Evolutionary conservation across 1,284 basidiomycete genomes (phyloP).

Genomic region (Gomphus sp.): DNA sequence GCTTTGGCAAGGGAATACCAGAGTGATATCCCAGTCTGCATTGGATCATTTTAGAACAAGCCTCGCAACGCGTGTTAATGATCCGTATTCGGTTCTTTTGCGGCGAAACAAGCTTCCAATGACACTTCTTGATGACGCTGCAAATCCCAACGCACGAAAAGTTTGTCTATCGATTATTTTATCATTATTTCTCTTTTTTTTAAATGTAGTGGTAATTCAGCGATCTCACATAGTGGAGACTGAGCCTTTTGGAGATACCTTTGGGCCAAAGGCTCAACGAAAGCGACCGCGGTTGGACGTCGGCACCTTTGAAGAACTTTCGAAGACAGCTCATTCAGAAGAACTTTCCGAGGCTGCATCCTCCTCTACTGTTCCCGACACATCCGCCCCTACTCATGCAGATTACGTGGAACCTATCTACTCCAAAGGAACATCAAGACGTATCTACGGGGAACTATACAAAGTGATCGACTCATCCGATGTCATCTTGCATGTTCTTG

Average conservation of each 20-base stretch:
- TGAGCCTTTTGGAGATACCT: constrained; percentile 87
- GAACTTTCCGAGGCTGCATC: constrained; percentile 26
- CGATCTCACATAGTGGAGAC: constrained; percentile 88
- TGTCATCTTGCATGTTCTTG: constrained; percentile 92
- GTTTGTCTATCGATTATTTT: constrained; percentile 27
- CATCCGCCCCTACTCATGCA: constrained; percentile 40
- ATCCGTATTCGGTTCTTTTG: constrained; percentile 90
- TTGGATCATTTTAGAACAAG: constrained; percentile 91
- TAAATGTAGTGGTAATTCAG: constrained; percentile 27
- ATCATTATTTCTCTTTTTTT: neutral
- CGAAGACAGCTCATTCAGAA: constrained; percentile 49
- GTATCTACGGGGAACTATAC: constrained; percentile 98
- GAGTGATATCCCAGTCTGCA: constrained; percentile 95
- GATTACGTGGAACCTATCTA: constrained; percentile 83
- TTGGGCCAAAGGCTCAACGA: constrained; percentile 89
- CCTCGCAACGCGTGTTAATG: constrained; percentile 72
- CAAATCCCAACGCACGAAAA: constrained; percentile 70
- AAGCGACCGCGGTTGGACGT: constrained; percentile 81
- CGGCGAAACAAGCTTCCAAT: constrained; percentile 92
- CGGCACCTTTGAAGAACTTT: constrained; percentile 81
- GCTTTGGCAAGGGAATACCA: constrained; percentile 70
- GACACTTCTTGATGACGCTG: constrained; percentile 83
- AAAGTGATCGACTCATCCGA: constrained; percentile 99
- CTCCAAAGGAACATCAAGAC: constrained; percentile 84
- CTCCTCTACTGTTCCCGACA: constrained; percentile 16